phyloP scores from a whole-genome alignment of 106 monocot species.

The Apostasia shenzhenica region DNA sequence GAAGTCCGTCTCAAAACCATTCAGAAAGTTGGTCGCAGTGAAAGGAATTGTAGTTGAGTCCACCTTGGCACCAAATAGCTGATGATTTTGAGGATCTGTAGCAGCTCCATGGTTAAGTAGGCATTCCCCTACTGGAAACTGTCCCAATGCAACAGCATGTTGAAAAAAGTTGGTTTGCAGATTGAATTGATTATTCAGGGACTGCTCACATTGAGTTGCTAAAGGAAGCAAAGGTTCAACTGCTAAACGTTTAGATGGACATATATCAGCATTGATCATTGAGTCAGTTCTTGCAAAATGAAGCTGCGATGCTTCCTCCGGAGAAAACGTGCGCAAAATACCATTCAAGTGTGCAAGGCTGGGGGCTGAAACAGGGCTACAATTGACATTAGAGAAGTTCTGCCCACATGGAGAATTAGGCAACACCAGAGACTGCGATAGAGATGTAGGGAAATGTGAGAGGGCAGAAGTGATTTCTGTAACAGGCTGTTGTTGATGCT shows the following conservation, averaged over 20 bases:
- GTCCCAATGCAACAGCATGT: constrained; percentile 29
- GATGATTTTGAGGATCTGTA: constrained; percentile 46
- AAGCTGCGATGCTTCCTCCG: constrained; percentile 57
- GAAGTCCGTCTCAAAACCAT: constrained; percentile 33
- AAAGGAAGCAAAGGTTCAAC: constrained; percentile 40
- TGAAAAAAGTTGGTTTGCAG: constrained; percentile 21
- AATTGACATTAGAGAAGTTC: constrained; percentile 39
- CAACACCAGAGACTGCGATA: constrained; percentile 21
- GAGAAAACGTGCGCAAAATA: constrained; percentile 49
- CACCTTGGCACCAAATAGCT: constrained; percentile 72
- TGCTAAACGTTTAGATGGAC: constrained; percentile 59
- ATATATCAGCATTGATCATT: constrained; percentile 23
- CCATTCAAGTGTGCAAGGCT: constrained; percentile 40
- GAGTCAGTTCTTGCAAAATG: constrained; percentile 35
- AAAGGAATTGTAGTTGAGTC: constrained; percentile 40
- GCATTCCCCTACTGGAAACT: constrained; percentile 53
- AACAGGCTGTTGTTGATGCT: constrained; percentile 6
- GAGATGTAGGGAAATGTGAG: constrained; percentile 36
- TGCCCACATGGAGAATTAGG: constrained; percentile 38
- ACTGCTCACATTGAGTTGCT: constrained; percentile 26
- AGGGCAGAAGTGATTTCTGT: constrained; percentile 15
- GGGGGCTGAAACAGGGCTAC: constrained; percentile 26
- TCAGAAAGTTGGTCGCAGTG: constrained; percentile 33
- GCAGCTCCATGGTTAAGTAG: constrained; percentile 42
- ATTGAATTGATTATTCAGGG: constrained; percentile 26